A percentile compares a stretch with the other conserved stretches of the same genome.
Conservation (phyloP, 1,139 yeast genomes). For the Blastobotrys capitulatus region DNA sequence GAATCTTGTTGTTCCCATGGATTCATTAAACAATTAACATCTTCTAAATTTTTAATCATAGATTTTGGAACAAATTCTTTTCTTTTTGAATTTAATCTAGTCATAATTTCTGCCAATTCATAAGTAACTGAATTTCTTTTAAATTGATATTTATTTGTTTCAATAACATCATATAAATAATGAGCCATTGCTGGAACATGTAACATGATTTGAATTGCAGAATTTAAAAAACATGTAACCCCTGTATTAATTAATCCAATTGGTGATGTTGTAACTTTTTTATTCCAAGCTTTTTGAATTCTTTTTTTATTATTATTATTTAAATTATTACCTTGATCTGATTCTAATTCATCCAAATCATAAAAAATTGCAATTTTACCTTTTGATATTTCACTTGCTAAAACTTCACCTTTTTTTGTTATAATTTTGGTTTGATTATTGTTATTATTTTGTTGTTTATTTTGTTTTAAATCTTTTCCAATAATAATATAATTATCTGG, state of each 20-base stretch:
- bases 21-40: slow-evolving; percentile 92
- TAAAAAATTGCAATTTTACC: slow-evolving; percentile 17
- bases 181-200: slow-evolving; percentile 91
- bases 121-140: slow-evolving; percentile 59
- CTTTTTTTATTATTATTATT: slow-evolving; percentile 30
- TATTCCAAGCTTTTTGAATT: slow-evolving; percentile 52
- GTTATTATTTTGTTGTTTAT: not conserved
- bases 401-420: not conserved
- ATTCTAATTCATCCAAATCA: slow-evolving; percentile 29
- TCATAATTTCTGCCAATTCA: slow-evolving; percentile 65
- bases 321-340: slow-evolving; percentile 28
- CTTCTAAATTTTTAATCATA: slow-evolving; percentile 66
- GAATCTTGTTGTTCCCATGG: slow-evolving; percentile 98
- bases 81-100: slow-evolving; percentile 45
- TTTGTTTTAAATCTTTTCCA: not conserved
- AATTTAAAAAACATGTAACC: slow-evolving; percentile 93
- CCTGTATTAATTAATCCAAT: slow-evolving; percentile 85
- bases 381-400: slow-evolving; percentile 4
- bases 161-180: slow-evolving; percentile 61
- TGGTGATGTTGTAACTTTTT: slow-evolving; percentile 54
- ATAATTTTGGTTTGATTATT: not conserved
- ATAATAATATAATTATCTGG: slow-evolving; percentile 24
- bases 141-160: slow-evolving; percentile 33
- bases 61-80: slow-evolving; percentile 49
- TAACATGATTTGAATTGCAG: slow-evolving; percentile 84